Conservation (phyloP, 2,329 filamentous ascomycete species). For the Penicillium digitatum region DNA sequence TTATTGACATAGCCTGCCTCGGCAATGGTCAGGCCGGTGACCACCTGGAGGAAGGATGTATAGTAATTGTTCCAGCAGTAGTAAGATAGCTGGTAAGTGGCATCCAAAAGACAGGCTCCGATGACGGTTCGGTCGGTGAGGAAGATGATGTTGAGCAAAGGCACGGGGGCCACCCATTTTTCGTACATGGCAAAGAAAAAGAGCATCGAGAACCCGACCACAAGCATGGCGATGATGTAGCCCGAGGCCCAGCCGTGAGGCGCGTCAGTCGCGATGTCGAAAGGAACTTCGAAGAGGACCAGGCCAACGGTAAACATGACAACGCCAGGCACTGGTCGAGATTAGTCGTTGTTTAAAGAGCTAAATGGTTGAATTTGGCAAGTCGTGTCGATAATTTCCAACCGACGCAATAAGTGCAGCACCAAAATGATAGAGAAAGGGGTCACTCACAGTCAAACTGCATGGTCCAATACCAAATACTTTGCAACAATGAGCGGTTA, state of each 20-base stretch:
- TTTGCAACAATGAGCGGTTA: constrained; percentile 43
- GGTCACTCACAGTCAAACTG: constrained; percentile 52
- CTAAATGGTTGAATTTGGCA: not conserved
- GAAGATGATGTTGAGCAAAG: constrained; percentile 54
- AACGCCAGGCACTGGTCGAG: constrained; percentile 48
- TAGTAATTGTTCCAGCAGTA: constrained; percentile 33
- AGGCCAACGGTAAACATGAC: constrained; percentile 56
- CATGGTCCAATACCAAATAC: constrained; percentile 49
- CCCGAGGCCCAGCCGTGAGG: constrained; percentile 38
- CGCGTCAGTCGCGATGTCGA: constrained; percentile 48
- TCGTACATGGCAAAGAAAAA: constrained; percentile 54
- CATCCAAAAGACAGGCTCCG: constrained; percentile 27
- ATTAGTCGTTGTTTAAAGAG: not conserved
- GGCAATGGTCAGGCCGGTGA: constrained; percentile 29
- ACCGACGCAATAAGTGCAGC: too few relatives aligned
- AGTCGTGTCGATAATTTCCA: not conserved
- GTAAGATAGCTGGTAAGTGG: constrained; percentile 29
- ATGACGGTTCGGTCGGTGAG: constrained; percentile 24
- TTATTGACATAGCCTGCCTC: constrained; percentile 45
- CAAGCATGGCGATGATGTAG: constrained; percentile 48
- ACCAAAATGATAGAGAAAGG: not conserved
- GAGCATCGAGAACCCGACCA: constrained; percentile 53
- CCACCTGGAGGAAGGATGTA: constrained; percentile 22
- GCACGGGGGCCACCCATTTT: constrained; percentile 49
- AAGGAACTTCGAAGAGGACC: constrained; percentile 59